Evolutionary conservation across 805 yeast species (phyloP), one percentile per base, ranked within the genome.

Genomic region (Kluyveromyces lactis): DNA sequence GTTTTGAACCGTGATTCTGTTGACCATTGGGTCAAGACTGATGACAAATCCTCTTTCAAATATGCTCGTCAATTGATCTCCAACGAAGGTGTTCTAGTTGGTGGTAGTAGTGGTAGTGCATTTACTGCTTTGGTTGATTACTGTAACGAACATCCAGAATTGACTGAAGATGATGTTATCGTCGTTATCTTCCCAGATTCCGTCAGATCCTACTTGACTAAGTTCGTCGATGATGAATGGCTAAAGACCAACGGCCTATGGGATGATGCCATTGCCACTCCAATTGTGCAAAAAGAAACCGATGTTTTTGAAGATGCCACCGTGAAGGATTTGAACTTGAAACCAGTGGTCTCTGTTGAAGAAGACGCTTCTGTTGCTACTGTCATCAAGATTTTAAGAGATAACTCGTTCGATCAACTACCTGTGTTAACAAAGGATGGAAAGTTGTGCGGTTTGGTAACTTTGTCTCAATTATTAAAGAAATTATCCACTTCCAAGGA

Each of bases 161-260:
- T 85, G 58, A 74, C 81, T 33, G 86, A 81, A 65, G 73, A 79
- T 36, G 94, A 82, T 49, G 73, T 73, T 15, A 72, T 85, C 43
- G 95, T 85, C 24, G 86, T 81, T 34, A 80, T 85, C 17, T 75
- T 83, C 74, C 95, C 95, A 33, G 95, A 85, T 60, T 79, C 87
- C 31, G 77, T 85, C 56, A 77, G 95, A 69, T 84, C 94, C 3
- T 85, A 85, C 66, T 71, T 85, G 63, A 77, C 92, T 47, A 85
- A 85, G 66, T 85, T 85, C 56, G 90, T 84, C 28, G 94, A 85
- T 59, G 94, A 86, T 53, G 94, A 84, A 63, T 85, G 95, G 95
- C 77, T 85, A 82, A 73, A 72, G 58, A 75, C 75, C 51, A 83
- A 85, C 58, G 82, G 83, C 2, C 79, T 86, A 55, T 74, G 81